phyloP scores from a whole-genome alignment of 495 filamentous ascomycete genomes.

The Talaromyces liani region DNA sequence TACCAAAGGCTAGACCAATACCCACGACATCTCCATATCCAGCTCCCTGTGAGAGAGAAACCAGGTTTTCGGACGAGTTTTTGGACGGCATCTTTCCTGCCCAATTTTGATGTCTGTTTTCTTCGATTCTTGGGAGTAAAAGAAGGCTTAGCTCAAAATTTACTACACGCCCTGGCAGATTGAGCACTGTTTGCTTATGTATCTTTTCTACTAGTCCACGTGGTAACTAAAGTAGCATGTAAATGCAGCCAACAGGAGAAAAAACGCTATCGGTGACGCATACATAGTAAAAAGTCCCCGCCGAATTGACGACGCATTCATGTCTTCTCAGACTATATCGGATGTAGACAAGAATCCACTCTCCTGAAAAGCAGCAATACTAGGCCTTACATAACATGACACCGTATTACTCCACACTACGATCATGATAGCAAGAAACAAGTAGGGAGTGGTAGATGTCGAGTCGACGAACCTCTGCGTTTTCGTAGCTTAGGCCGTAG shows the following conservation, averaged over 20 bases:
- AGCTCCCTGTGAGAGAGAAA: background rate
- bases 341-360: background rate
- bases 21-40: constrained; percentile 1
- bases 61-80: background rate
- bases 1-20: background rate
- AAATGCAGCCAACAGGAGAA: background rate
- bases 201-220: background rate
- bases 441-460: background rate
- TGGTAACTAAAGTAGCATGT: background rate
- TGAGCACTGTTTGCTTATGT: background rate
- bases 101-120: background rate
- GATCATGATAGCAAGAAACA: background rate
- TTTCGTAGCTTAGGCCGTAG: background rate
- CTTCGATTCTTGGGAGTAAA: background rate
- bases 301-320: background rate
- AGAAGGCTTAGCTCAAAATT: background rate
- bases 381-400: background rate
- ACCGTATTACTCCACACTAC: background rate
- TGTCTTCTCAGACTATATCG: background rate
- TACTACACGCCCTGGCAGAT: background rate
- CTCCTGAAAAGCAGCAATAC: background rate
- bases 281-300: background rate
- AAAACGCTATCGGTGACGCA: background rate
- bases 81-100: background rate
- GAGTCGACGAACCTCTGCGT: background rate